Base-by-base conservation (phyloP, 116 monocot genomes). In the Cymodocea nodosa region DNA sequence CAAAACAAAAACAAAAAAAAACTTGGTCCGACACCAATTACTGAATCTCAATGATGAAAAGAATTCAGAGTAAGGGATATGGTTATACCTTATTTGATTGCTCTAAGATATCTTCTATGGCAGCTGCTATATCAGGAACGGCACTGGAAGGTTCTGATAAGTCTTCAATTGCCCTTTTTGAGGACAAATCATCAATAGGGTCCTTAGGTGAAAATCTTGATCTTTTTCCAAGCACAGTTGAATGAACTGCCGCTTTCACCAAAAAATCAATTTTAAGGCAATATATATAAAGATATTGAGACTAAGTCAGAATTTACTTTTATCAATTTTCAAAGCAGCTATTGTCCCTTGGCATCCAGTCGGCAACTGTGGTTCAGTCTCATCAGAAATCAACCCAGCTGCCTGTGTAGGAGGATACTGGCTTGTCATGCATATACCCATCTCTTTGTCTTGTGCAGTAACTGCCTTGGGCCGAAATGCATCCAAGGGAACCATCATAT, bases 331-430 rank as follows among this genome's bases (percentile, higher is more conserved):
- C 68, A 70, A 54, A 54, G 20, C 63, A 68, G 56, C 34, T 34
- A 22, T 65, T 64, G 80, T 39, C 68, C 57, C 44, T 69, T 84
- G 77, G 37, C 67, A 69, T 37, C 72, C 70, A 73, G 56, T 77
- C 15, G 18, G 68, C 65, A 48, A 54, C 60, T 78, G 82, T 35
- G 85, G 78, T 62, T 68, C 69, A 36, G 25, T 60, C 49, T 52
- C 69, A 39, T 64, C 78, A 55, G 79, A 77, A 80, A 82, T 65
- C 71, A 80, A 70, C 48, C 60, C 15, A 79, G 70, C 80, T 50
- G 84, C 86, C 74, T 86, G 86, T 60, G 92, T 89, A 68, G 98
- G 84, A 68, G 98, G 84, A 81, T 79, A 75, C 72, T 99, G 92
- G 70, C 75, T 98, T 34, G 76, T 70, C 44, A 70, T 83, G 70